Conservation (phyloP, 1,139 yeast species). For the Candida sojae region DNA sequence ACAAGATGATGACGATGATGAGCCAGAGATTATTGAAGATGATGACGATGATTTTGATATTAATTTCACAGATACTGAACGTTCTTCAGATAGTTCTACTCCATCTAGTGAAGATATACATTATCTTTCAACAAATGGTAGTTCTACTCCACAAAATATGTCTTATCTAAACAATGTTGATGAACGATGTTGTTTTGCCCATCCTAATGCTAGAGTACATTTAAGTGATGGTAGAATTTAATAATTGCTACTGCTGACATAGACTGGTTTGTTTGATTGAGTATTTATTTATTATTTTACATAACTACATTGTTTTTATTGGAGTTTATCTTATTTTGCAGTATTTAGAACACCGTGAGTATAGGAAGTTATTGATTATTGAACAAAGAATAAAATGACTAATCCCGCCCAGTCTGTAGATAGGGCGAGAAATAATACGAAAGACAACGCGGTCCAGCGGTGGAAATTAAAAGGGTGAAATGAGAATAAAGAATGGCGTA, state of each 20-base stretch:
- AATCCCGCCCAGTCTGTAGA: too few relatives aligned
- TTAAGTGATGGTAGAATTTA: constrained; percentile 17
- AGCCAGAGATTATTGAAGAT: constrained; percentile 6
- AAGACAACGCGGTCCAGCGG: too few relatives aligned
- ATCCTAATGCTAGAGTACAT: constrained; percentile 39
- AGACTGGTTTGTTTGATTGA: not conserved
- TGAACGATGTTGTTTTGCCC: constrained; percentile 41
- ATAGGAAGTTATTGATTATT: too few relatives aligned
- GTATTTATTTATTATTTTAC: not conserved
- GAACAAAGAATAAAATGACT: too few relatives aligned
- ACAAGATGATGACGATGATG: constrained; percentile 4
- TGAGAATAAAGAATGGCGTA: not conserved
- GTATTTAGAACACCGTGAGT: not conserved
- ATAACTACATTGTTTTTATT: not conserved
- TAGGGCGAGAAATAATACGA: too few relatives aligned
- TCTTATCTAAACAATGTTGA: constrained; percentile 25
- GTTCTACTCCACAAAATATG: constrained; percentile 31
- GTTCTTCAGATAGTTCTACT: constrained; percentile 12
- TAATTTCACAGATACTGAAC: constrained; percentile 24
- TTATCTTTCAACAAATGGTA: constrained; percentile 26
- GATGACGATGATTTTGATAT: constrained; percentile 30
- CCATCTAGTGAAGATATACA: constrained; percentile 18
- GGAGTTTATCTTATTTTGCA: not conserved
- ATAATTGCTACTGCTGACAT: too few relatives aligned
- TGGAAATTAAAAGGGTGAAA: too few relatives aligned